phyloP scores from a whole-genome alignment of 2,329 filamentous ascomycete species.

The Apiospora phragmitis region DNA sequence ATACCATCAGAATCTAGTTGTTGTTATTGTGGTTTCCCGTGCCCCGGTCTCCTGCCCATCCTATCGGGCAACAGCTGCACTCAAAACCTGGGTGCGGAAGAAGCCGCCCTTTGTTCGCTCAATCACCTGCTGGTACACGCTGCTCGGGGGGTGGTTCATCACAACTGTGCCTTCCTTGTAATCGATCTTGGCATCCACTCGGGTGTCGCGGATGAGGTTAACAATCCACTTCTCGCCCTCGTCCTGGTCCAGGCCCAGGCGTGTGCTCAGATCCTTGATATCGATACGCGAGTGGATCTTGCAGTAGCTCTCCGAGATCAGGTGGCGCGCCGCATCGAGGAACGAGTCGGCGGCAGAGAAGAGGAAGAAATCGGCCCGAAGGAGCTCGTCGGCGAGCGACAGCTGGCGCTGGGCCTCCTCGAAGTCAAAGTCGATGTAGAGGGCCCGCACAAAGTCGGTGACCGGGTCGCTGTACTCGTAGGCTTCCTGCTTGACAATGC shows the following conservation, averaged over 20 bases:
- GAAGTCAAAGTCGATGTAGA: conserved; percentile 95
- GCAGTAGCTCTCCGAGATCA: conserved; percentile 99
- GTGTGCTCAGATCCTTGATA: conserved; percentile 91
- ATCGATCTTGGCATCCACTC: conserved; percentile 98
- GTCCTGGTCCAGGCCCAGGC: conserved; percentile 87
- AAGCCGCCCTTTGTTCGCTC: conserved; percentile 98
- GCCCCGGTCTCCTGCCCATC: conserved; percentile 9
- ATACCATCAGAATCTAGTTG: conserved; percentile 1
- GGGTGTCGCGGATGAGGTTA: conserved; percentile 96
- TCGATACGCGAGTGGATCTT: conserved; percentile 99
- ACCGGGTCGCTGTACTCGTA: conserved; percentile 98
- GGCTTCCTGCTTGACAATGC: conserved; percentile 92
- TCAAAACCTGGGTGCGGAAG: conserved; percentile 96
- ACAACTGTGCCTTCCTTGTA: conserved; percentile 98
- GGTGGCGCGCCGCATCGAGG: conserved; percentile 89
- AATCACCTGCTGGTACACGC: conserved; percentile 98
- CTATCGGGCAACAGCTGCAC: conserved; percentile 60
- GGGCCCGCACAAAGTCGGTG: conserved; percentile 92
- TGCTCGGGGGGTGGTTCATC: conserved; percentile 99
- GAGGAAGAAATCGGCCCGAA: conserved; percentile 95
- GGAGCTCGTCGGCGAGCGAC: conserved; percentile 82
- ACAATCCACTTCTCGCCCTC: conserved; percentile 99
- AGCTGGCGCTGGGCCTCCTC: conserved; percentile 94
- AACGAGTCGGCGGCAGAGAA: conserved; percentile 81
- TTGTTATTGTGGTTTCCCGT: neutral